Evolutionary conservation across 176 grass and related monocot genomes (phyloP), one percentile per base, ranked within the genome.

Genomic region (Hordeum marinum): DNA sequence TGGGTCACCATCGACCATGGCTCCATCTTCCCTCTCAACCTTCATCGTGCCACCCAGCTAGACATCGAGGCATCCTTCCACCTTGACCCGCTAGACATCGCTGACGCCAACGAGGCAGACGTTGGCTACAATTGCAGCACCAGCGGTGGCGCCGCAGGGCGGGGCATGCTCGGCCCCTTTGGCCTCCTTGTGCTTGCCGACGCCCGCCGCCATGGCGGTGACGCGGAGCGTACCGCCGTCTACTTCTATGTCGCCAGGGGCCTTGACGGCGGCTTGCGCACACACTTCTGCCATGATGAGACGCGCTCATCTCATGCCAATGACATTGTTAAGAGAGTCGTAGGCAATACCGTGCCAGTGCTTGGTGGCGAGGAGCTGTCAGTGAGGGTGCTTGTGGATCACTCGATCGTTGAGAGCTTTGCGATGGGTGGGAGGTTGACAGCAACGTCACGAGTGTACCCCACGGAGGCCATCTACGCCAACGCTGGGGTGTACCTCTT

Each of bases 361-460:
- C 93, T 95, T 17, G 41, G 80, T 6, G 91, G 88, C 9, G 96
- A 98, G 79, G 76, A 42, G 0, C 55, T 98, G 11, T 70, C 91
- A 0, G 8, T 98, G n/a, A 78, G 96, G 80, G 89, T 98, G 8
- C 41, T 98, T 81, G 89, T 98, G 63, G 96, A 98, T 79, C 96
- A 98, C 84, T 98, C 96, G n/a, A 98, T 98, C 10, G 91, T 98
- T 3, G 96, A 98, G 68, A 93, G 93, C 70, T 98, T 98, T 75
- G 96, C 85, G 24, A 90, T 92, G 89, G 83, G 89, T 0, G 96
- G 96, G 0, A 92, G 96, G 34, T 54, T 89, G 1, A 92, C 88
- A 3, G 94, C 87, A 6, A 98, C 96, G 0, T 98, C 96, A 14
- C 91, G 96, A 1, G 93, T 95, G 23, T 98, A 98, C 84, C 96